Conservation (phyloP, 2,329 filamentous ascomycete genomes). For the Colletotrichum agaves region DNA sequence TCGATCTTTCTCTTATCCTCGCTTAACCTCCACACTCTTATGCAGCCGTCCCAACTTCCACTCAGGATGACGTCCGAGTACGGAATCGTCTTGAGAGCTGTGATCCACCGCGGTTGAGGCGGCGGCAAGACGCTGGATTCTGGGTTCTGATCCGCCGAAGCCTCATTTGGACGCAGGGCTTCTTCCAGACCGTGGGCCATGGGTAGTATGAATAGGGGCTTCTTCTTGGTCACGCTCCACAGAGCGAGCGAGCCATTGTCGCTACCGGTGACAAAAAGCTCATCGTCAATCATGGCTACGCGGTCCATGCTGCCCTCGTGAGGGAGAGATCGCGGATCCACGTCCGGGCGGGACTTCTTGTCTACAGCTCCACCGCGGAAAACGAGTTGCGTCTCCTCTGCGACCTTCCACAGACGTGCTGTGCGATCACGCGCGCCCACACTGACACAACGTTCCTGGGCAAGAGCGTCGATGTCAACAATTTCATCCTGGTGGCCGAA, state of each 20-base stretch:
- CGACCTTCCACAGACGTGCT: slow-evolving; percentile 93
- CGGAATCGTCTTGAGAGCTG: slow-evolving; percentile 84
- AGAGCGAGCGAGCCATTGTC: slow-evolving; percentile 89
- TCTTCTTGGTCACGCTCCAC: slow-evolving; percentile 95
- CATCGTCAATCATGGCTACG: slow-evolving; percentile 88
- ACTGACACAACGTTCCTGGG: slow-evolving; percentile 88
- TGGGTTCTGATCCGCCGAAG: slow-evolving; percentile 77
- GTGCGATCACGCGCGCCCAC: slow-evolving; percentile 93
- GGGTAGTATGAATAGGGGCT: slow-evolving; percentile 82
- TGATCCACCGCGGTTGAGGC: slow-evolving; percentile 87
- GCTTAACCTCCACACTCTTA: slow-evolving; percentile 86
- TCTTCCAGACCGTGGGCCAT: slow-evolving; percentile 88
- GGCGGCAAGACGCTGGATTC: slow-evolving; percentile 68
- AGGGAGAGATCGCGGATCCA: slow-evolving; percentile 65
- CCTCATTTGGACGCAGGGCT: slow-evolving; percentile 72
- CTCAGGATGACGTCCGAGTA: slow-evolving; percentile 91
- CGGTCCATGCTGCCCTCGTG: slow-evolving; percentile 90
- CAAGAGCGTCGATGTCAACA: slow-evolving; percentile 83
- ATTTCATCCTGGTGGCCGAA: slow-evolving; percentile 97
- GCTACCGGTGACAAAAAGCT: slow-evolving; percentile 90
- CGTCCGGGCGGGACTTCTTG: slow-evolving; percentile 55
- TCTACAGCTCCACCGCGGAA: slow-evolving; percentile 80
- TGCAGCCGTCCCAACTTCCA: slow-evolving; percentile 92
- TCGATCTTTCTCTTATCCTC: slow-evolving; percentile 86
- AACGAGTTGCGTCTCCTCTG: slow-evolving; percentile 93